A percentile compares a stretch with the other conserved stretches of the same genome.
Evolutionary conservation across 139 green algal genomes (phyloP).

Genomic region (Coelastrella sp.): DNA sequence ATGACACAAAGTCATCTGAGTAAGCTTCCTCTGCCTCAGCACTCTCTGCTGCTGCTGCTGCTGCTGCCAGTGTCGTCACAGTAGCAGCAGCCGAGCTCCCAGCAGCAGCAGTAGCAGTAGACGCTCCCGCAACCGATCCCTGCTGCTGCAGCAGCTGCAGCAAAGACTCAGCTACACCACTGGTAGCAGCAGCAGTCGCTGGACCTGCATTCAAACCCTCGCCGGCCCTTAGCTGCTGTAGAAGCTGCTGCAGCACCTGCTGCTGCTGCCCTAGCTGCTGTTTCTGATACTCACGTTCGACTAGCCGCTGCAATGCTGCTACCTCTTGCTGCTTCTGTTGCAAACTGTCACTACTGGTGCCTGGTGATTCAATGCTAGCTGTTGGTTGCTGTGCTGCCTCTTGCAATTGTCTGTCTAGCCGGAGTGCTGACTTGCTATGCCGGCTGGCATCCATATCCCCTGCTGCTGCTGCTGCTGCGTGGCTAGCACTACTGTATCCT

Average conservation of each 20-base stretch:
- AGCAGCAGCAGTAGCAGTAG: neutral
- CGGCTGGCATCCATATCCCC: no score
- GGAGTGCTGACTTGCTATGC: no score
- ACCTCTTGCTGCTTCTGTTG: constrained; percentile 36
- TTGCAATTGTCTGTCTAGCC: neutral
- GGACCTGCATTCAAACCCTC: neutral
- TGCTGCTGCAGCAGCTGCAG: constrained; percentile 1
- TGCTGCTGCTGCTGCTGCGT: neutral
- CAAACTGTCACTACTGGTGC: constrained; percentile 11
- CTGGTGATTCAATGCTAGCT: neutral
- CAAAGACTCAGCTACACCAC: neutral
- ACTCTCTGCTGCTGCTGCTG: neutral
- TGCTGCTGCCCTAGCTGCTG: constrained; percentile 20
- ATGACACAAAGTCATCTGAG: constrained; percentile 15
- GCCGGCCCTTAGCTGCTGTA: neutral
- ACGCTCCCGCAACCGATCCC: no score
- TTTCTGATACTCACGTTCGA: neutral
- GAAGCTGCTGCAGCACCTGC: constrained; percentile 7
- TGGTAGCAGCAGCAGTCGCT: neutral
- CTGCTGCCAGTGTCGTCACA: neutral
- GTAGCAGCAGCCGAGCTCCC: neutral
- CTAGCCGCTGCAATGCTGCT: constrained; percentile 14
- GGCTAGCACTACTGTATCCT: no score
- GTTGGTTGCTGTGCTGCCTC: neutral
- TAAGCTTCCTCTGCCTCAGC: neutral